A percentile compares a stretch with the other conserved stretches of the same genome.
These are phyloP conservation scores for Zygnema circumcarinatum DNA, from an alignment of 139 green algal genomes.

Conservation along the genomic window DNA sequence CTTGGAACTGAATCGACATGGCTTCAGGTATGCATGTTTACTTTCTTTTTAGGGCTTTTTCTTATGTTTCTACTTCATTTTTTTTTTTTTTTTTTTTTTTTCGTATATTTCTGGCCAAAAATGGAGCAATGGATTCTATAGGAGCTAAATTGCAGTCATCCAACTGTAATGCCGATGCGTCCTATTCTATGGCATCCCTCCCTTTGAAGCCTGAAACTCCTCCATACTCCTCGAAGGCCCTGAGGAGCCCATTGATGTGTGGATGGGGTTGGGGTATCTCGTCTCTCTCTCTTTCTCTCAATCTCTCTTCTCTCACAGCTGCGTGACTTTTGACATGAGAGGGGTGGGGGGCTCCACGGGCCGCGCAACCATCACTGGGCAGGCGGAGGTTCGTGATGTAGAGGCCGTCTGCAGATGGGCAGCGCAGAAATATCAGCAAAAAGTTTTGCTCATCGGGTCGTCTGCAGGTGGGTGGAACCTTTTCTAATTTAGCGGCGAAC, in stretches of 20 bases:
- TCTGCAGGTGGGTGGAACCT: conserved; percentile 11
- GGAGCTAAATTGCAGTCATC: not conserved
- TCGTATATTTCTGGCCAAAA: not conserved
- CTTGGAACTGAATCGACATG: not conserved
- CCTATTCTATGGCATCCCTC: not conserved
- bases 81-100: not conserved
- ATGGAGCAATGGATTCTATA: not conserved
- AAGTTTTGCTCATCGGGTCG: conserved; percentile 19
- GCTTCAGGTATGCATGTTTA: conserved; percentile 8
- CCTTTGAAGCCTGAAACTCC: not conserved
- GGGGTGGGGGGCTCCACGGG: conserved; percentile 19
- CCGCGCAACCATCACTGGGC: conserved; percentile 12
- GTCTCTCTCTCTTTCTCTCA: conserved; percentile 1
- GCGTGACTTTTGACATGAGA: conserved; percentile 32
- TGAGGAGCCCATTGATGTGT: not conserved
- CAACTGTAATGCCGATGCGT: conserved; percentile 13
- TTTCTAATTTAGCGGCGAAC: too few species aligned
- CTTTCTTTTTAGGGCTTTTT: not conserved
- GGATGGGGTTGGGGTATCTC: not conserved
- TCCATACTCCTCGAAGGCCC: too few species aligned
- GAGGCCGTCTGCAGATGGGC: conserved; percentile 24
- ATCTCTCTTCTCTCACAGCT: too few species aligned
- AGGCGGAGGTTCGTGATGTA: conserved; percentile 23
- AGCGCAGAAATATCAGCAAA: not conserved
- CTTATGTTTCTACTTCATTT: not conserved